phyloP scores from a whole-genome alignment of 2,329 filamentous ascomycete species.

The Nemania diffusa region DNA sequence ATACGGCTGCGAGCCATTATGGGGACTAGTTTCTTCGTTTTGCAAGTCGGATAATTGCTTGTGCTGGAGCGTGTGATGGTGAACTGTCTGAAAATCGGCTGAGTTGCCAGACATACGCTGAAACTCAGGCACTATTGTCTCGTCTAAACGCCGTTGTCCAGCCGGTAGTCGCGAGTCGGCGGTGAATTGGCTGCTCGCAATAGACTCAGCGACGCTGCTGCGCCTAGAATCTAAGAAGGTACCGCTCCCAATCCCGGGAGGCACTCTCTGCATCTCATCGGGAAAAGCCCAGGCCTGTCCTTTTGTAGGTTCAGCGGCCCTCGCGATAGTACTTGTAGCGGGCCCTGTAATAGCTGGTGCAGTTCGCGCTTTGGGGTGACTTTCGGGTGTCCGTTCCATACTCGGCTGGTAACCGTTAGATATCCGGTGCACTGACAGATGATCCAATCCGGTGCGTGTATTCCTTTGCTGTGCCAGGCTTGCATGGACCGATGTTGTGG shows the following conservation, averaged over 20 bases:
- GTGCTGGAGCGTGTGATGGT: constrained; percentile 82
- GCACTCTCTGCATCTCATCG: constrained; percentile 68
- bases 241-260: constrained; percentile 58
- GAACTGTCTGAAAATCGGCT: constrained; percentile 67
- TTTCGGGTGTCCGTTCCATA: constrained; percentile 66
- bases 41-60: constrained; percentile 75
- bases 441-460: constrained; percentile 63
- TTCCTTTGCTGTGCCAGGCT: constrained; percentile 75
- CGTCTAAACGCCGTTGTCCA: constrained; percentile 78
- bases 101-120: constrained; percentile 62
- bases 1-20: constrained; percentile 75
- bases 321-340: constrained; percentile 72
- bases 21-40: constrained; percentile 64
- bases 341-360: constrained; percentile 82
- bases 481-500: constrained; percentile 78
- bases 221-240: constrained; percentile 73
- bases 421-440: constrained; percentile 66
- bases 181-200: constrained; percentile 83
- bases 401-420: constrained; percentile 73
- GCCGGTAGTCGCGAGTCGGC: constrained; percentile 76
- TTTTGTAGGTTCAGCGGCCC: constrained; percentile 80
- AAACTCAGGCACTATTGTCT: constrained; percentile 60
- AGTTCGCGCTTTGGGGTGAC: constrained; percentile 65
- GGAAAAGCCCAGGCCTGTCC: constrained; percentile 88
- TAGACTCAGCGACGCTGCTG: constrained; percentile 80